Evolutionary conservation across 345 rosid genomes (phyloP), one percentile per base, ranked within the genome.

Genomic region (Iberis pinnata): DNA sequence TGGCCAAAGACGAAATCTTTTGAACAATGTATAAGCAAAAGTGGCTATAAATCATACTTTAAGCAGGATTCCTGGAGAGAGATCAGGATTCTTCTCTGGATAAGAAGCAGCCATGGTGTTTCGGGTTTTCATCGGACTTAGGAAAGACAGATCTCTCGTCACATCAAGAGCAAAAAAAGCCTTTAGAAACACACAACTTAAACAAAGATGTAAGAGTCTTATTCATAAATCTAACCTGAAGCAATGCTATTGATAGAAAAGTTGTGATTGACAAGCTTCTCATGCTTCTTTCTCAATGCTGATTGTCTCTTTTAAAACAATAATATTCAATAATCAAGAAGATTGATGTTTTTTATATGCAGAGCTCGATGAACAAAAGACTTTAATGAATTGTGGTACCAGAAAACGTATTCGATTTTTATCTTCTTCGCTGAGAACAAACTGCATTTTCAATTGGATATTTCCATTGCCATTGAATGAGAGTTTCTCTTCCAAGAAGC

Each of bases 351-450:
- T n/a, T n/a, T n/a, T n/a, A n/a, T n/a, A n/a, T 16, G 37, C 59
- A 37, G 47, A 46, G 48, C 22, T 54, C 9, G 8, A 26, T 43
- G 46, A 13, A 49, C 40, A 16, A 32, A 49, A 67, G 61, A 8
- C 33, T 2, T 29, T 12, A 40, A 12, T 25, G 32, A 29, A 29
- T 29, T 29, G 33, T 8, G 11, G n/a, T 78, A 86, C 97, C 92
- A 82, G 67, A 46, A 41, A 49, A 33, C 84, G 83, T 14, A 90
- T 81, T 42, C 79, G 80, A 11, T 70, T 70, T 46, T 83, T 78
- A 56, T 87, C 98, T 51, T 84, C 86, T 61, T 90, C 95, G 12
- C 71, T 87, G 46, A 87, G 92, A 64, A 80, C 44, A 71, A 90
- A 87, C 68, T 70, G 88, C 80, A 90, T 49, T 73, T 77, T 84